These are phyloP conservation scores for Steccherinum ochraceum DNA, from an alignment of 768 basidiomycete genomes.

Conservation along the genomic window DNA sequence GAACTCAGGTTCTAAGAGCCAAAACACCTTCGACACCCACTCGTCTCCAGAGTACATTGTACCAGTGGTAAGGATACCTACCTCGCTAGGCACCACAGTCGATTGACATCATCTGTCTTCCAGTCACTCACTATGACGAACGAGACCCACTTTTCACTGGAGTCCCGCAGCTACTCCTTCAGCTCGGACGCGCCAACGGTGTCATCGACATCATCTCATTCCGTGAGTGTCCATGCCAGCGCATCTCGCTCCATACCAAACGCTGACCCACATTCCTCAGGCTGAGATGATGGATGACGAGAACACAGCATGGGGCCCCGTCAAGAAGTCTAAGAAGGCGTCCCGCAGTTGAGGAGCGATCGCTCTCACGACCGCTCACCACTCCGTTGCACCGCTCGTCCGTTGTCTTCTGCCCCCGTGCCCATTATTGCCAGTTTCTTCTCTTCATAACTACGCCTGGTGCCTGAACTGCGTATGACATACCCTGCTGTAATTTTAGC, in stretches of 20 bases:
- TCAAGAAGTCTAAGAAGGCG: background rate
- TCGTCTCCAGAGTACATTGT: background rate
- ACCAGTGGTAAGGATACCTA: background rate
- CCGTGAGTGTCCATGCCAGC: conserved; percentile 1
- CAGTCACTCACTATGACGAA: background rate
- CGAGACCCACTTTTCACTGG: background rate
- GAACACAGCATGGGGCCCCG: conserved; percentile 12
- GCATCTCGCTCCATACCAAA: background rate
- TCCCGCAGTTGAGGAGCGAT: background rate
- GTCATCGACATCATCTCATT: background rate
- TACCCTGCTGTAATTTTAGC: background rate
- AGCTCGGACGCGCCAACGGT: background rate
- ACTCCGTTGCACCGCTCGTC: background rate
- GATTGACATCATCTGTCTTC: background rate
- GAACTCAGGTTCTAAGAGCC: background rate
- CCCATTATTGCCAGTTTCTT: background rate
- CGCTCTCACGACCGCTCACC: background rate
- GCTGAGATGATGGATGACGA: conserved; percentile 13
- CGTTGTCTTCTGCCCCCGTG: background rate
- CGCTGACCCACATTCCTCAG: background rate
- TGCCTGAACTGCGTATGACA: background rate
- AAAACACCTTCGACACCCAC: background rate
- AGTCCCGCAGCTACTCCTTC: background rate
- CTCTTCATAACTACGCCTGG: too few relatives aligned
- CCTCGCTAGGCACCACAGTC: background rate